A percentile compares a stretch with the other conserved stretches of the same genome.
Conservation (phyloP, 345 rosid genomes). For the Eucalyptus lansdowneana region DNA sequence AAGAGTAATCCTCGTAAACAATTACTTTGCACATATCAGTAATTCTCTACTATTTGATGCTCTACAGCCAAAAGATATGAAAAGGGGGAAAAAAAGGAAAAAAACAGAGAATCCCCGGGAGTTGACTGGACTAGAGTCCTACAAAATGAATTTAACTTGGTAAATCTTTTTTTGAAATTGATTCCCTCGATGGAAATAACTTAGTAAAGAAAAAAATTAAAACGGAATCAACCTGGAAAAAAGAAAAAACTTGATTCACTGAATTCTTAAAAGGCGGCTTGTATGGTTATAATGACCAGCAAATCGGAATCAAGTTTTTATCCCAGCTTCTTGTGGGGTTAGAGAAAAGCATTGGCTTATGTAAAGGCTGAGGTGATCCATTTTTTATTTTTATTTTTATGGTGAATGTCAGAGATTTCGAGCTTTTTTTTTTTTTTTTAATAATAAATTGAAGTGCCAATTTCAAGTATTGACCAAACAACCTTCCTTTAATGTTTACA, state of each 20-base stretch:
- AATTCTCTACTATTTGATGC: background rate
- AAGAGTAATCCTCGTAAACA: background rate
- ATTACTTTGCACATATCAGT: background rate
- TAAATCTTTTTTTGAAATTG: background rate
- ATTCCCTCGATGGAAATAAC: background rate
- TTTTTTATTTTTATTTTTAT: background rate
- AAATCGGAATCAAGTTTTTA: background rate
- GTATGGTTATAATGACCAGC: background rate
- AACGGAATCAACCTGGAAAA: background rate
- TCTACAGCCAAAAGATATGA: background rate
- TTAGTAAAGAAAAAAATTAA: background rate
- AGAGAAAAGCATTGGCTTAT: background rate
- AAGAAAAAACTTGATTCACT: background rate
- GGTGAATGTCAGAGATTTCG: background rate
- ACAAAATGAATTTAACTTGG: background rate
- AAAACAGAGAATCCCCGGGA: background rate
- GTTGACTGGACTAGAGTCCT: background rate
- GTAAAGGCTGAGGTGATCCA: background rate
- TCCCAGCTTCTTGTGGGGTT: background rate
- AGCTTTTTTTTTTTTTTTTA: too few relatives aligned
- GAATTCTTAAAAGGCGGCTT: background rate
- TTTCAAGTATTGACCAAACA: background rate
- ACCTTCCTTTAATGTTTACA: background rate
- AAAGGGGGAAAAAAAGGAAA: rapidly evolving
- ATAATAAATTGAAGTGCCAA: background rate